Conservation (phyloP, 2,329 filamentous ascomycete species). For the Clarireedia paspali region DNA sequence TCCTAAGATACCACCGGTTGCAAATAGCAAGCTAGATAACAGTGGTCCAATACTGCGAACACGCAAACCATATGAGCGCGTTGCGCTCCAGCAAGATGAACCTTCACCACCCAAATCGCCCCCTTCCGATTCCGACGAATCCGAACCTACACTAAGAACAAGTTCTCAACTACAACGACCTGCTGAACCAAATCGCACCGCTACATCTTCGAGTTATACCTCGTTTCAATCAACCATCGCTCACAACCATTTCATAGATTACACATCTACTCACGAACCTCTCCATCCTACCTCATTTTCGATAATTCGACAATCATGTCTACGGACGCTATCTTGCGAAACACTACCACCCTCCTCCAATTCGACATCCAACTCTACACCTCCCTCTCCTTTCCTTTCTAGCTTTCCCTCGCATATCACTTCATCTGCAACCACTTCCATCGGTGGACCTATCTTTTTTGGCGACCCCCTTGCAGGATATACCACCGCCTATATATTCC, state of each 20-base stretch:
- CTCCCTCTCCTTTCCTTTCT: constrained; percentile 34
- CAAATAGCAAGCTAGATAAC: constrained; percentile 13
- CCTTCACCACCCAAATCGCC: constrained; percentile 25
- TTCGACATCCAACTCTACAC: constrained; percentile 33
- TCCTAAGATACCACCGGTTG: not conserved
- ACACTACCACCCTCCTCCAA: constrained; percentile 45
- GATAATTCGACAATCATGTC: constrained; percentile 57
- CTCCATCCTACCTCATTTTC: constrained; percentile 54
- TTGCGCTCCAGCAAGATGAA: constrained; percentile 34
- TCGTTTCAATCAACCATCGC: constrained; percentile 37
- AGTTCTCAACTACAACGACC: constrained; percentile 4
- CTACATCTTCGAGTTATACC: constrained; percentile 24
- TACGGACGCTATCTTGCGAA: constrained; percentile 60
- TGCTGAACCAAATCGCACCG: constrained; percentile 12
- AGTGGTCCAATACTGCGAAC: constrained; percentile 51
- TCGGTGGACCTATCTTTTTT: constrained; percentile 61
- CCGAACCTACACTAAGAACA: constrained; percentile 19
- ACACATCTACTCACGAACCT: constrained; percentile 61
- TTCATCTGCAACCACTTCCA: constrained; percentile 41
- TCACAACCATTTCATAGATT: constrained; percentile 61
- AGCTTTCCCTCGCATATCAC: constrained; percentile 28
- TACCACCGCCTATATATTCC: constrained; percentile 64
- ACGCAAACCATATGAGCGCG: constrained; percentile 50
- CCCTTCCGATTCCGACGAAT: constrained; percentile 23
- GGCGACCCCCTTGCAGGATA: constrained; percentile 58